Conservation (phyloP, 1,139 yeast species). For the Yamadazyma atmosphaerica region DNA sequence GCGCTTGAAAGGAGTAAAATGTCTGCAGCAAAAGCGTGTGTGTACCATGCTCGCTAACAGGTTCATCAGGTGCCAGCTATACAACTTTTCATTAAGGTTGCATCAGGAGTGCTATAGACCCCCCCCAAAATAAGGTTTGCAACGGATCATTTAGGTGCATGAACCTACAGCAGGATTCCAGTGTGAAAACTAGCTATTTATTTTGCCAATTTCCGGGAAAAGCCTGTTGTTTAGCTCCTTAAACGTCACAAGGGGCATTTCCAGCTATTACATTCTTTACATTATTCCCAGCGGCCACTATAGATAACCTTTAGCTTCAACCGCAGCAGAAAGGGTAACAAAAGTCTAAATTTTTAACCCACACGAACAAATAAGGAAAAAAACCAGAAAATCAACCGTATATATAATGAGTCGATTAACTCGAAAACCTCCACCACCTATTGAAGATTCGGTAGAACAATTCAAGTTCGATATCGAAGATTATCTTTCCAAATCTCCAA, state of each 20-base stretch:
- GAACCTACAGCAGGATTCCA: not conserved
- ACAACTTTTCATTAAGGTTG: not conserved
- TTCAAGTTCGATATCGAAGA: conserved; percentile 20
- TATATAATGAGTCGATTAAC: conserved; percentile 6
- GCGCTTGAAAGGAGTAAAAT: not conserved
- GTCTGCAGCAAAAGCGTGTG: not conserved
- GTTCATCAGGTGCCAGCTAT: no score
- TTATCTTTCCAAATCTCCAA: conserved; percentile 24
- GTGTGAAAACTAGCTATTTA: no score
- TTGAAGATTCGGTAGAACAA: conserved; percentile 8
- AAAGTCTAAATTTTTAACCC: no score
- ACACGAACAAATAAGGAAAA: not conserved
- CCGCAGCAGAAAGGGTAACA: no score
- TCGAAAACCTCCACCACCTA: conserved; percentile 15
- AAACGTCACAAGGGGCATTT: no score
- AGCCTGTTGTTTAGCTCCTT: no score
- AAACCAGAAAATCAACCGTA: not conserved
- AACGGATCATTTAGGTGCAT: not conserved
- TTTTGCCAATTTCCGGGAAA: no score
- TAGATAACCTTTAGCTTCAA: no score
- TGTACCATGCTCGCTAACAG: not conserved
- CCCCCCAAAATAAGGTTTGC: not conserved
- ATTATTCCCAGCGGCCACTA: no score
- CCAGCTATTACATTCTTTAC: no score
- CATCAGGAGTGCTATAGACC: not conserved